Conservation (phyloP, 257 asterid species). For the Mitragyna speciosa region DNA sequence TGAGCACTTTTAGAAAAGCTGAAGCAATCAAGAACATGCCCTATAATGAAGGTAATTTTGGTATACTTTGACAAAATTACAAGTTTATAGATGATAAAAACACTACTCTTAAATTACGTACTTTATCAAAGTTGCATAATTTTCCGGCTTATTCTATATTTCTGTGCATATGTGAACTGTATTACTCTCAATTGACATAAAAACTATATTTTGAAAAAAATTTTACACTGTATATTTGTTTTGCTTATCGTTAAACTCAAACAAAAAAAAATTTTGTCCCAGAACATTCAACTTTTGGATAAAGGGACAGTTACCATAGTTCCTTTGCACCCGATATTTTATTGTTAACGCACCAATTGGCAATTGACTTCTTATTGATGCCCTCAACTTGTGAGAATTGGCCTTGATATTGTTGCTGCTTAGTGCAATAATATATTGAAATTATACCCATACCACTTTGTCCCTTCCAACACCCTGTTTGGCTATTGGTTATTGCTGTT, state of each 20-base stretch:
- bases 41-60: too few species aligned
- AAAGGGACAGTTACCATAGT: not conserved
- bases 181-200: too few species aligned
- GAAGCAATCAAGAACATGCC: too few species aligned
- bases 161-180: too few species aligned
- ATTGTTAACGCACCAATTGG: not conserved
- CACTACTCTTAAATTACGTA: too few species aligned
- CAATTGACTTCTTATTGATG: not conserved
- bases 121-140: too few species aligned
- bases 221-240: not conserved
- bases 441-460: not conserved
- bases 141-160: too few species aligned
- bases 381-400: not conserved
- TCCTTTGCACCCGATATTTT: not conserved
- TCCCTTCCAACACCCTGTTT: not conserved
- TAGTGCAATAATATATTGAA: not conserved
- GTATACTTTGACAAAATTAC: too few species aligned
- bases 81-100: too few species aligned
- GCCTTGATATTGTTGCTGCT: not conserved
- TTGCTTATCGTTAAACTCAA: not conserved
- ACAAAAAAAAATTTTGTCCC: too few species aligned
- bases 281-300: too few species aligned
- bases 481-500: not conserved
- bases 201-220: not conserved
- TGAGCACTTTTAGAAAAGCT: too few species aligned